Evolutionary conservation across 805 yeast species (phyloP).

Genomic region (Starmerella bombicola): DNA sequence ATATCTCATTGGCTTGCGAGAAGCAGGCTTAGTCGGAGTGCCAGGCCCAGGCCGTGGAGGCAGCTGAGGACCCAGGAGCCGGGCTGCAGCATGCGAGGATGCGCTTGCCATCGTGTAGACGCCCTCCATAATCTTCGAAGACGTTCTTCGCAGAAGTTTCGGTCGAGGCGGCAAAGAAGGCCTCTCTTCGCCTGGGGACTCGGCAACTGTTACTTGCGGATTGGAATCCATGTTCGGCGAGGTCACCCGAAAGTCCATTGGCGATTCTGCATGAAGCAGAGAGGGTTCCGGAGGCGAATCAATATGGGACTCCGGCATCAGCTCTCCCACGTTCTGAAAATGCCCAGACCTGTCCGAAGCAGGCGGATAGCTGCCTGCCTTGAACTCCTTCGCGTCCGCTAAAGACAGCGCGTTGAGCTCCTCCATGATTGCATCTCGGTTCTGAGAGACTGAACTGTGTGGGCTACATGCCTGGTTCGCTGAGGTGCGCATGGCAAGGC

Average conservation of each 20-base stretch:
- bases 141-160: slow-evolving; percentile 16
- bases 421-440: neutral
- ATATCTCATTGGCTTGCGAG: neutral
- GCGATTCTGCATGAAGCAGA: neutral
- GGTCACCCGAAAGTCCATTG: neutral
- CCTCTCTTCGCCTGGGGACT: neutral
- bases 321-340: neutral
- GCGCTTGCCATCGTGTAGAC: slow-evolving; percentile 15
- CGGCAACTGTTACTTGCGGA: neutral
- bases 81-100: slow-evolving; percentile 13
- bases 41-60: slow-evolving; percentile 5
- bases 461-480: neutral
- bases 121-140: slow-evolving; percentile 18
- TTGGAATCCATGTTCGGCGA: neutral
- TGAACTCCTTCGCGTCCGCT: neutral
- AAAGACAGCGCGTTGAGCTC: neutral
- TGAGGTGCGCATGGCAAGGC: neutral
- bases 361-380: too few species aligned
- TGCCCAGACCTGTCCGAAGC: neutral
- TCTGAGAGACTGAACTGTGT: neutral
- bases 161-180: slow-evolving; percentile 31
- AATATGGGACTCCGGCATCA: neutral
- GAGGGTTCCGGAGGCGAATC: neutral
- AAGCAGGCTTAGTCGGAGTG: neutral
- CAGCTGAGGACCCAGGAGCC: slow-evolving; percentile 13